phyloP scores from a whole-genome alignment of 495 filamentous ascomycete genomes.

The Friedmanniomyces simplex region DNA sequence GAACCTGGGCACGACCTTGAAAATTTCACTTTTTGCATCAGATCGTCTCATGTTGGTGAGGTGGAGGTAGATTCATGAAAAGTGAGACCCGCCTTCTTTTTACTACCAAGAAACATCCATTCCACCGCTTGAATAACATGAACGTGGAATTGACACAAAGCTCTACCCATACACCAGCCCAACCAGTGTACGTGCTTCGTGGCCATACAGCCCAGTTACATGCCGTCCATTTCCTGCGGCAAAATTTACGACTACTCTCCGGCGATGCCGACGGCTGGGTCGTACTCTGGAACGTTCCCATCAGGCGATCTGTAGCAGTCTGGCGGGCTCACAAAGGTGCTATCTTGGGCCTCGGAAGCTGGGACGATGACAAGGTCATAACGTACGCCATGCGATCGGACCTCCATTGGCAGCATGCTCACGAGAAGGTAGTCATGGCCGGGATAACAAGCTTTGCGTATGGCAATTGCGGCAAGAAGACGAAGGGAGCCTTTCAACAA shows the following conservation, averaged over 20 bases:
- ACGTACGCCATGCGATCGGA: constrained; percentile 57
- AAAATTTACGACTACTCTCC: constrained; percentile 64
- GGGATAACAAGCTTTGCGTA: constrained; percentile 76
- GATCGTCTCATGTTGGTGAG: no score
- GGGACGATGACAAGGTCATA: constrained; percentile 45
- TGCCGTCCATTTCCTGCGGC: constrained; percentile 57
- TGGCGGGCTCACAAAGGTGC: constrained; percentile 80
- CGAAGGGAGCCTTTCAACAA: constrained; percentile 53
- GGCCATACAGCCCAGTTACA: constrained; percentile 80
- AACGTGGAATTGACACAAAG: not conserved
- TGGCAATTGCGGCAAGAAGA: constrained; percentile 64
- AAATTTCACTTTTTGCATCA: not conserved
- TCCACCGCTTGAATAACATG: not conserved
- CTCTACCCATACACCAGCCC: constrained; percentile 43
- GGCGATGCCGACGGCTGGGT: constrained; percentile 88
- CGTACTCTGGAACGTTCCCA: constrained; percentile 72
- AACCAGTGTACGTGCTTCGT: constrained; percentile 76
- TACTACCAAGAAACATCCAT: not conserved
- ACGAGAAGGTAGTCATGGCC: constrained; percentile 56
- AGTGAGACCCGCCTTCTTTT: not conserved
- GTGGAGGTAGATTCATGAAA: no score
- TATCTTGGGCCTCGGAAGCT: constrained; percentile 63
- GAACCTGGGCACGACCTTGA: not conserved
- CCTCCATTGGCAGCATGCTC: not conserved
- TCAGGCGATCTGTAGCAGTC: constrained; percentile 69